Evolutionary conservation across 805 yeast genomes (phyloP), one percentile per base, ranked within the genome.

Genomic region (Ascoidea asiatica): DNA sequence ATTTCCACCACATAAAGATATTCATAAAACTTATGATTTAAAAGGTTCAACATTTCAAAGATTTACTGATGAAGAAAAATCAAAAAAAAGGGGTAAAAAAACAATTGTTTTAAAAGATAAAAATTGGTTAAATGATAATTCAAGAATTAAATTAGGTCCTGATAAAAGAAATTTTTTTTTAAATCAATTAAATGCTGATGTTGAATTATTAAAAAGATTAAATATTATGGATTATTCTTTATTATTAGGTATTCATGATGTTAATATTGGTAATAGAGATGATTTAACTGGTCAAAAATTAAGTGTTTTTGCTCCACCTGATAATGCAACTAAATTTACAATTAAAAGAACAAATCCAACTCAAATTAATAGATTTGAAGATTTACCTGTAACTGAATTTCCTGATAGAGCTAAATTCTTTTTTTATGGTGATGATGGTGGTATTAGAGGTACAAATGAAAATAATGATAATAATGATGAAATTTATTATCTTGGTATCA

Each of bases 201-300:
- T 87, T 18, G 61, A 66, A 45, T 69, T 92, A 19, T 67, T 92
- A 39, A 72, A 86, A 49, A 70, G 73, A 46, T 66, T 87, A 50
- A 87, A 88, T 53, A 89, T 86, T 35, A 92, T 92, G 99, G 99
- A 92, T 60, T 92, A 94, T 61, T 88, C 97, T 0, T 67, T 92
- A 49, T 65, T 92, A 41, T 63, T 94, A 40, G 99, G 98, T 1
- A 72, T 89, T 29, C 97, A 70, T 20, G 54, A 53, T 43, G 19
- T 46, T 18, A 42, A 44, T 39, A 41, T 46, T 44, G 47, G 49
- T 37, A 46, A 47, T 44, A 46, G 46, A n/a, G 51, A 42, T 18
- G 48, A 42, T 21, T 22, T 43, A 19, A 40, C 42, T 21, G 35
- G 61, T n/a, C 61, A 64, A 43, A 69, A 67, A 47, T 54, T 72